A percentile compares a stretch with the other conserved stretches of the same genome.
Conservation (phyloP, 2,329 filamentous ascomycete species). For the Dactylellina leptospora region DNA sequence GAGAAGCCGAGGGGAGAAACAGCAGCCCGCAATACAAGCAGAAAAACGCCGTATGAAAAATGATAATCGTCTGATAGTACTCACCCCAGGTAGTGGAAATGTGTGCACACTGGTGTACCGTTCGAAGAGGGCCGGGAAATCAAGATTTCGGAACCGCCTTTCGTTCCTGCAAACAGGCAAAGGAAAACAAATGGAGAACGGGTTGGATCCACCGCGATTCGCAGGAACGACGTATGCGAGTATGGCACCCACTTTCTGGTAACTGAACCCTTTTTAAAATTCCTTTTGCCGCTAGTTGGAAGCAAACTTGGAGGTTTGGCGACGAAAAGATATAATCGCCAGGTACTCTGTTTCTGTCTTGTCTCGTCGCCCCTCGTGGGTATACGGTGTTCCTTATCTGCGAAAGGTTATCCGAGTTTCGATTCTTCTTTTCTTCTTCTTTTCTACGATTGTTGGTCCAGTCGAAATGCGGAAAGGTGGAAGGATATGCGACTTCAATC, state of each 20-base stretch:
- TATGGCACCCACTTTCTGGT: slow-evolving; percentile 15
- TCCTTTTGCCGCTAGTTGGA: slow-evolving; percentile 6
- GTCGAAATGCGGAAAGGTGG: slow-evolving; percentile 2
- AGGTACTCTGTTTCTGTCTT: slow-evolving; percentile 8
- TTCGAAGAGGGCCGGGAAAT: not conserved
- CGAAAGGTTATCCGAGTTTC: not conserved
- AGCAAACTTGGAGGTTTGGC: not conserved
- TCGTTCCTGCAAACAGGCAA: not conserved
- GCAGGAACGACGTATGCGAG: slow-evolving; percentile 25
- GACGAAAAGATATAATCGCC: slow-evolving; percentile 16
- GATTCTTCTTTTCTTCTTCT: too few relatives aligned
- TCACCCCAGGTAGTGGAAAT: slow-evolving; percentile 16
- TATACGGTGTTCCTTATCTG: not conserved
- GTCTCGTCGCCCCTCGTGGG: not conserved
- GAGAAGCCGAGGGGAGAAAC: slow-evolving; percentile 53
- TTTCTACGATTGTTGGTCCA: slow-evolving; percentile 20
- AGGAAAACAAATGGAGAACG: not conserved
- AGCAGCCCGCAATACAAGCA: slow-evolving; percentile 15
- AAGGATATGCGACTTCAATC: slow-evolving; percentile 42
- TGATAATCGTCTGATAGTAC: slow-evolving; percentile 14
- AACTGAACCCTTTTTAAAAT: not conserved
- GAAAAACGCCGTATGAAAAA: slow-evolving; percentile 12
- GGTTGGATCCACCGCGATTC: slow-evolving; percentile 24
- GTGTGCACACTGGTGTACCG: not conserved
- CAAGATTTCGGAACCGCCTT: slow-evolving; percentile 7